These are phyloP conservation scores for Biancaea sappan DNA, from an alignment of 306 rosid genomes.

Conservation along the genomic window DNA sequence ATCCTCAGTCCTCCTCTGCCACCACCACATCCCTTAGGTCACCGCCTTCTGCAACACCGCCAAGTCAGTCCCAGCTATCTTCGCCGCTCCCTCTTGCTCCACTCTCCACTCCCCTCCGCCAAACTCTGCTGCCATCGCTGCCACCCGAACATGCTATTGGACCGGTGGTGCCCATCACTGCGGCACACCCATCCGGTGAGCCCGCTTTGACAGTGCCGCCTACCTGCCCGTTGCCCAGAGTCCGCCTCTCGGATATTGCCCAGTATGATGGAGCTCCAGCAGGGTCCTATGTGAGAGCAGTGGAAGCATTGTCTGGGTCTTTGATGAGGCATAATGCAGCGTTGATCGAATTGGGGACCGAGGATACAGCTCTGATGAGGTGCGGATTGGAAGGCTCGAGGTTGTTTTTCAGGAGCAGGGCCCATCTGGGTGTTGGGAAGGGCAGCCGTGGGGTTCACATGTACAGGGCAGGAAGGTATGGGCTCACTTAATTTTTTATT, in stretches of 20 bases:
- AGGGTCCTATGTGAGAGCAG: constrained; percentile 63
- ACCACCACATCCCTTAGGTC: constrained; percentile 63
- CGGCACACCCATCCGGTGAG: constrained; percentile 53
- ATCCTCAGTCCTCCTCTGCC: constrained; percentile 53
- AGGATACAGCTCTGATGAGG: constrained; percentile 68
- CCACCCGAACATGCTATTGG: constrained; percentile 48
- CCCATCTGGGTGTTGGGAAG: constrained; percentile 61
- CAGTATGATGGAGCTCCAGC: constrained; percentile 80
- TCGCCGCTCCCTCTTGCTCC: constrained; percentile 41
- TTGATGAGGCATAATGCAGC: constrained; percentile 89
- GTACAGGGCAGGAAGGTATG: constrained; percentile 95
- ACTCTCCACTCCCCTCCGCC: constrained; percentile 46
- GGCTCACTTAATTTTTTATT: not conserved
- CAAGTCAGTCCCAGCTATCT: constrained; percentile 44
- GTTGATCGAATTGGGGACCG: constrained; percentile 72
- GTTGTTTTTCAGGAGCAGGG: constrained; percentile 73
- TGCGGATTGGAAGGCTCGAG: constrained; percentile 90
- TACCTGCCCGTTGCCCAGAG: constrained; percentile 54
- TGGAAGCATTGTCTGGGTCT: constrained; percentile 71
- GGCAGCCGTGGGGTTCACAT: constrained; percentile 79
- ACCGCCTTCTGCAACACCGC: constrained; percentile 46
- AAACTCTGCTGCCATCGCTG: constrained; percentile 38
- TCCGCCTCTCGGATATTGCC: constrained; percentile 77
- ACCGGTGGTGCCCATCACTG: constrained; percentile 43
- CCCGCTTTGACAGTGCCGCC: constrained; percentile 36